Evolutionary conservation across 1,284 basidiomycete species (phyloP).

Genomic region (Pulveroboletus sp.): DNA sequence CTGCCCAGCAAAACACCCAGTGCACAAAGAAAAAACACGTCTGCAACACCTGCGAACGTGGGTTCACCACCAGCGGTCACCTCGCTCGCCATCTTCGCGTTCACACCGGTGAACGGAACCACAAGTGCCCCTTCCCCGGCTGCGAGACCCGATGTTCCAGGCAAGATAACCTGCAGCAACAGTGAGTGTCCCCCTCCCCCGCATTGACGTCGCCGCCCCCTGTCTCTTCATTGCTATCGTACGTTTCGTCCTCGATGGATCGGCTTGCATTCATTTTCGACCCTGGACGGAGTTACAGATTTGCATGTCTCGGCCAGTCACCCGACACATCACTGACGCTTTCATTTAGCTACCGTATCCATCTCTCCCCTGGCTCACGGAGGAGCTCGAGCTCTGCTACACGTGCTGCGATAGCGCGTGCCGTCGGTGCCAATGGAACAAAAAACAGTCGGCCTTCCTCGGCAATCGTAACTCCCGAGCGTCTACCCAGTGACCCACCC

Average conservation of each 20-base stretch:
- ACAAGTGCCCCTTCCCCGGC: slow-evolving; percentile 80
- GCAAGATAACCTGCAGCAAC: slow-evolving; percentile 81
- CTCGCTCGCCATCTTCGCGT: slow-evolving; percentile 79
- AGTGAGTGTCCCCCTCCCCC: slow-evolving; percentile 49
- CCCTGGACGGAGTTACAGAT: slow-evolving; percentile 11
- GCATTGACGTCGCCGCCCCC: neutral
- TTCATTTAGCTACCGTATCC: slow-evolving; percentile 62
- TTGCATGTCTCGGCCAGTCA: slow-evolving; percentile 7
- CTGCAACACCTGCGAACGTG: slow-evolving; percentile 65
- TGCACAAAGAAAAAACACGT: slow-evolving; percentile 59
- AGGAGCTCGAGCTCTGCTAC: slow-evolving; percentile 53
- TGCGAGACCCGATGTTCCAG: slow-evolving; percentile 79
- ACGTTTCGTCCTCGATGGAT: neutral
- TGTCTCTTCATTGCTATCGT: neutral
- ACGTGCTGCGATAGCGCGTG: slow-evolving; percentile 50
- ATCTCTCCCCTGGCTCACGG: slow-evolving; percentile 70
- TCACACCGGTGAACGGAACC: slow-evolving; percentile 81
- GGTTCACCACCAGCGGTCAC: slow-evolving; percentile 83
- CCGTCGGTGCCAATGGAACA: slow-evolving; percentile 35
- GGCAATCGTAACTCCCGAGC: slow-evolving; percentile 23
- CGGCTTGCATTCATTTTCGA: slow-evolving; percentile 12
- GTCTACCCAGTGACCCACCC: slow-evolving; percentile 35
- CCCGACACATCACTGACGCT: slow-evolving; percentile 18
- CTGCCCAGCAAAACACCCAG: neutral
- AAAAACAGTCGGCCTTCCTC: slow-evolving; percentile 30